A percentile compares a stretch with the other conserved stretches of the same genome.
phyloP scores from a whole-genome alignment of 78 protist species.

The Tieghemostelium lacteum region DNA sequence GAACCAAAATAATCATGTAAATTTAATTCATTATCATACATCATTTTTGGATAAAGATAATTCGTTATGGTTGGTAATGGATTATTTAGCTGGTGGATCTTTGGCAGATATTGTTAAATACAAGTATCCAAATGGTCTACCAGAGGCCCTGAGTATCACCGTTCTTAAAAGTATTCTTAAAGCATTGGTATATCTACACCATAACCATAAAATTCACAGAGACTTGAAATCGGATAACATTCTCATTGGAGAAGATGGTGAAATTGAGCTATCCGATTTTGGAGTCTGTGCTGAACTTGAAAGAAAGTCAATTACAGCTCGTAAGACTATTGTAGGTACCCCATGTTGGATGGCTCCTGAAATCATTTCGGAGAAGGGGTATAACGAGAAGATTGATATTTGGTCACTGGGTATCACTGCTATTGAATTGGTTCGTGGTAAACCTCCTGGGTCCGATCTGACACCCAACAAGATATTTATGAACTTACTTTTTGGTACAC shows the following conservation, averaged over 20 bases:
- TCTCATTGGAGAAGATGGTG: slow-evolving; percentile 68
- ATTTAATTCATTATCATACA: slow-evolving; percentile 65
- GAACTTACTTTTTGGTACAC: slow-evolving; percentile 35
- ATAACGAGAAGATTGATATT: slow-evolving; percentile 50
- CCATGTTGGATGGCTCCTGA: slow-evolving; percentile 94
- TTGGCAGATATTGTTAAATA: slow-evolving; percentile 81
- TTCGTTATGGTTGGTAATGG: slow-evolving; percentile 84
- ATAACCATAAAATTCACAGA: slow-evolving; percentile 81
- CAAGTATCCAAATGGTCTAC: slow-evolving; percentile 65
- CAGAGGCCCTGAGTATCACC: slow-evolving; percentile 24
- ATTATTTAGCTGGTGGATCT: slow-evolving; percentile 81
- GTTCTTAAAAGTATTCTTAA: slow-evolving; percentile 27
- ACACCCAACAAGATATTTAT: slow-evolving; percentile 65
- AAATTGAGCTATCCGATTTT: slow-evolving; percentile 88
- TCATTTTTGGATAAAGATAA: slow-evolving; percentile 40
- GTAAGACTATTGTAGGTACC: slow-evolving; percentile 88
- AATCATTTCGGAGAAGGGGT: slow-evolving; percentile 63
- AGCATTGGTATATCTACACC: slow-evolving; percentile 79
- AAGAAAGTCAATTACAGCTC: neutral
- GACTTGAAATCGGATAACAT: slow-evolving; percentile 90
- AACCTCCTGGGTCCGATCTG: slow-evolving; percentile 64
- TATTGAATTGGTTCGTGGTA: slow-evolving; percentile 49
- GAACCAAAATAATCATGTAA: slow-evolving; percentile 67
- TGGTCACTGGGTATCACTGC: slow-evolving; percentile 80
- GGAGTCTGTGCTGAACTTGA: slow-evolving; percentile 79